Evolutionary conservation across 768 basidiomycete genomes (phyloP).

Genomic region (Cystobasidium ongulense): DNA sequence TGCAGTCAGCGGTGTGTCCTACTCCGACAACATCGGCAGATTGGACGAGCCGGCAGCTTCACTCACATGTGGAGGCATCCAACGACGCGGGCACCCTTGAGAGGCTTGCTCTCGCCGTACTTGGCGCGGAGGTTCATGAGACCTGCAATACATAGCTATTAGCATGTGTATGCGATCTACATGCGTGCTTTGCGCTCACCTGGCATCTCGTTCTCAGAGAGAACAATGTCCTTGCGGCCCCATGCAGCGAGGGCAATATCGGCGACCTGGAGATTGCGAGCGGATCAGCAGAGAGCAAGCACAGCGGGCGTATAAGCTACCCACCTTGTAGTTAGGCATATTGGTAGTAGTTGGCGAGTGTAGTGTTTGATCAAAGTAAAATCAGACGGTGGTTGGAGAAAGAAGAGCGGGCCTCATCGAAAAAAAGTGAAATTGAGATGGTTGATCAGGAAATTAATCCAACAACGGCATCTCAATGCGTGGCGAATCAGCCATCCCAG

Average conservation of each 20-base stretch:
- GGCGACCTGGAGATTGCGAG: conserved; percentile 16
- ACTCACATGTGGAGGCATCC: conserved; percentile 94
- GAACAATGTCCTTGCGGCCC: conserved; percentile 98
- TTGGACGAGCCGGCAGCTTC: conserved; percentile 31
- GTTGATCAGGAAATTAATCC: background rate
- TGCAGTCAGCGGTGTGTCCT: background rate
- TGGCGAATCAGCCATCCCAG: too few relatives aligned
- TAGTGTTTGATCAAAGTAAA: background rate
- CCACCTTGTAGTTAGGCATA: conserved; percentile 31
- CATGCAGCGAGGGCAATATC: conserved; percentile 73
- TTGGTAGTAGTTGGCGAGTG: background rate
- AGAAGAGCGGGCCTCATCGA: background rate
- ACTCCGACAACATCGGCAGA: conserved; percentile 16
- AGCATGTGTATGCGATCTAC: background rate
- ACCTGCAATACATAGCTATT: conserved; percentile 87
- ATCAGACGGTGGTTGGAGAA: conserved; percentile 1
- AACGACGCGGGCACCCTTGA: conserved; percentile 90
- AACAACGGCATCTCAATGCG: too few relatives aligned
- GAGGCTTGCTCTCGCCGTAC: conserved; percentile 71
- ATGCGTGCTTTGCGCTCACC: conserved; percentile 25
- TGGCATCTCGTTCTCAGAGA: conserved; percentile 73
- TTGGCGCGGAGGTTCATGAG: conserved; percentile 58
- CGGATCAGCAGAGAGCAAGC: background rate
- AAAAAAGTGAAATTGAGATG: background rate
- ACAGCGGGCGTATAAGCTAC: background rate